phyloP scores from a whole-genome alignment of 352 stramenopile genomes.

The Globisporangium spiculum region DNA sequence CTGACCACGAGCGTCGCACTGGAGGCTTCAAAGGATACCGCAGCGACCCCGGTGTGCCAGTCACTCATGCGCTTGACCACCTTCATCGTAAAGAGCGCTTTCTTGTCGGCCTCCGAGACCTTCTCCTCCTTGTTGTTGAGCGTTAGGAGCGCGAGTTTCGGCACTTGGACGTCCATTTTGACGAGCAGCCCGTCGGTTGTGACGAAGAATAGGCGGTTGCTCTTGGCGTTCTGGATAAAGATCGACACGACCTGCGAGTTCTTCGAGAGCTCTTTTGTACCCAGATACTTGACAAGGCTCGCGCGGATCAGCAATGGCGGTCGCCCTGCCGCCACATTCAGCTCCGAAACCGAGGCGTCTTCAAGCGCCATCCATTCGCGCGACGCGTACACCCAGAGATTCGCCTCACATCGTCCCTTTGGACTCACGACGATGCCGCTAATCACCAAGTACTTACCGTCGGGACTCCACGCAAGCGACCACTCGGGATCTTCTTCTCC shows the following conservation, averaged over 20 bases:
- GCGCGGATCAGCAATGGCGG: slow-evolving; percentile 32
- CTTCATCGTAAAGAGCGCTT: slow-evolving; percentile 34
- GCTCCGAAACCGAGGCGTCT: background rate
- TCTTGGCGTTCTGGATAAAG: slow-evolving; percentile 40
- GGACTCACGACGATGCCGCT: slow-evolving; percentile 25
- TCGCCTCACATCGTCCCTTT: slow-evolving; percentile 19
- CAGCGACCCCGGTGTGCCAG: slow-evolving; percentile 57
- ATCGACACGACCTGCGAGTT: slow-evolving; percentile 26
- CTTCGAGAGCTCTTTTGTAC: slow-evolving; percentile 23
- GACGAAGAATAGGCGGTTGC: slow-evolving; percentile 41
- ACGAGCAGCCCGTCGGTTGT: slow-evolving; percentile 39
- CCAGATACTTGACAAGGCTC: slow-evolving; percentile 30
- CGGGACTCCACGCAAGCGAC: slow-evolving; percentile 50
- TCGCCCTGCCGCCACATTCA: no score
- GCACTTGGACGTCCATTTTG: slow-evolving; percentile 43
- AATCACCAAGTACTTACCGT: slow-evolving; percentile 50
- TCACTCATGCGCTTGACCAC: slow-evolving; percentile 42
- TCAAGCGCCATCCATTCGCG: slow-evolving; percentile 35
- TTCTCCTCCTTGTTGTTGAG: slow-evolving; percentile 17
- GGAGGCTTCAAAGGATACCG: slow-evolving; percentile 35
- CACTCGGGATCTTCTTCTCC: slow-evolving; percentile 13
- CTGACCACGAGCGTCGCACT: slow-evolving; percentile 49
- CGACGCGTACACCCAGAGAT: slow-evolving; percentile 46
- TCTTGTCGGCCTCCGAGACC: slow-evolving; percentile 8
- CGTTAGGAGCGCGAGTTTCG: slow-evolving; percentile 40